Percentiles rank a stretch among this genome's conserved stretches.
These are phyloP conservation scores for Kuraishia floccosa DNA, from an alignment of 805 yeast species.

Conservation along the genomic window DNA sequence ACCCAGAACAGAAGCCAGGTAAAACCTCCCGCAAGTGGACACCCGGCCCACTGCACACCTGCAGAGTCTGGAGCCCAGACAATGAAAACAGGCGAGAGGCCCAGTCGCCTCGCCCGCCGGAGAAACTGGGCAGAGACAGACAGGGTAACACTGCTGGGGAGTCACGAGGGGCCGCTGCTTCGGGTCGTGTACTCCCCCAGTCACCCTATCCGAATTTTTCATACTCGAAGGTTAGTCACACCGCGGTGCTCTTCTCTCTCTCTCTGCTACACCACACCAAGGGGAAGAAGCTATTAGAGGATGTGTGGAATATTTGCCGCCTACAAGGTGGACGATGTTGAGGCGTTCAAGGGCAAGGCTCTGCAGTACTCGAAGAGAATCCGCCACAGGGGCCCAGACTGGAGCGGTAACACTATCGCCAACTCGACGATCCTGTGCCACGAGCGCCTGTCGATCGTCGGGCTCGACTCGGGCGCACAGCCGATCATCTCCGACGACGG, in stretches of 20 bases:
- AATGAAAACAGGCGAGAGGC: no score
- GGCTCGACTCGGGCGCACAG: conserved; percentile 96
- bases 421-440: conserved; percentile 81
- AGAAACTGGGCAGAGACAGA: no score
- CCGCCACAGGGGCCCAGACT: conserved; percentile 99
- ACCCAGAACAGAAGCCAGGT: no score
- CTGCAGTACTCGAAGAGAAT: conserved; percentile 83
- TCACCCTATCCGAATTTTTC: background rate
- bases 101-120: no score
- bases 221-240: background rate
- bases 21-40: no score
- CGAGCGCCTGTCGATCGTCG: conserved; percentile 96
- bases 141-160: no score
- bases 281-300: no score
- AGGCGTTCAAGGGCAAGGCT: conserved; percentile 77
- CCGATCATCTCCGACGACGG: conserved; percentile 82
- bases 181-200: no score
- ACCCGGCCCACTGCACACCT: no score
- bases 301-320: conserved; percentile 99
- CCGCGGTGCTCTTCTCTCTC: background rate
- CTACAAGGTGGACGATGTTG: conserved; percentile 69
- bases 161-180: no score
- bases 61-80: no score
- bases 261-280: background rate
- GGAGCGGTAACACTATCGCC: conserved; percentile 83